Conservation (phyloP, 129 eudicot species). For the Flaveria sonorensis region DNA sequence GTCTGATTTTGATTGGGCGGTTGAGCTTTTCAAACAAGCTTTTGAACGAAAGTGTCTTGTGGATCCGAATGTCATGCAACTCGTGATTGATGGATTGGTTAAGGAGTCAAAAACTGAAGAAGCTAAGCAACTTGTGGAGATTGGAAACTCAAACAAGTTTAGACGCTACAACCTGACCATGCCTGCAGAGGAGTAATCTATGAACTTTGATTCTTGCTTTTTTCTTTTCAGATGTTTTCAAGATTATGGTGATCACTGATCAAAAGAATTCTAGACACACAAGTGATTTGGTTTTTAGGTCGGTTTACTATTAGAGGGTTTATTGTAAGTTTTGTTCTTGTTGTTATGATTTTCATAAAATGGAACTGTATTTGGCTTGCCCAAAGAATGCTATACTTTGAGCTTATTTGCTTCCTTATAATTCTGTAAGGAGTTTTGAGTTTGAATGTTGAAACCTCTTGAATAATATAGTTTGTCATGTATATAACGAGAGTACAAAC, state of each 20-base stretch:
- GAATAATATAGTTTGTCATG: background rate
- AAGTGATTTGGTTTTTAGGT: slow-evolving; percentile 22
- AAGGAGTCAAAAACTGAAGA: slow-evolving; percentile 45
- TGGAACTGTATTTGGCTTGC: slow-evolving; percentile 11
- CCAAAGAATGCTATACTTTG: slow-evolving; percentile 12
- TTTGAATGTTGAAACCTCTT: background rate
- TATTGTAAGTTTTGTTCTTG: slow-evolving; percentile 7
- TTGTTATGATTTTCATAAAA: slow-evolving; percentile 19
- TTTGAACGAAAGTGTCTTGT: slow-evolving; percentile 26
- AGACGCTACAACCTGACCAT: slow-evolving; percentile 31
- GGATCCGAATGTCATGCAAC: slow-evolving; percentile 39
- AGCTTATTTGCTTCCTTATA: slow-evolving; percentile 10
- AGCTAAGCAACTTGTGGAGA: slow-evolving; percentile 49
- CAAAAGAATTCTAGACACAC: background rate
- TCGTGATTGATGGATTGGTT: slow-evolving; percentile 51
- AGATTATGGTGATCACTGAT: slow-evolving; percentile 21
- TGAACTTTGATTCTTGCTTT: slow-evolving; percentile 15
- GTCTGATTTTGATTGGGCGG: slow-evolving; percentile 45
- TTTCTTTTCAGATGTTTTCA: slow-evolving; percentile 15
- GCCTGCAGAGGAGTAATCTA: slow-evolving; percentile 35
- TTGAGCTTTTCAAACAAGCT: slow-evolving; percentile 45
- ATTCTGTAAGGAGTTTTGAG: slow-evolving; percentile 4
- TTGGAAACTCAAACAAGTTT: slow-evolving; percentile 44
- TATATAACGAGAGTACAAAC: background rate
- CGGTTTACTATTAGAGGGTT: background rate